phyloP scores from a whole-genome alignment of 73 alveolate genomes.

The Tetrahymena malaccensis region DNA sequence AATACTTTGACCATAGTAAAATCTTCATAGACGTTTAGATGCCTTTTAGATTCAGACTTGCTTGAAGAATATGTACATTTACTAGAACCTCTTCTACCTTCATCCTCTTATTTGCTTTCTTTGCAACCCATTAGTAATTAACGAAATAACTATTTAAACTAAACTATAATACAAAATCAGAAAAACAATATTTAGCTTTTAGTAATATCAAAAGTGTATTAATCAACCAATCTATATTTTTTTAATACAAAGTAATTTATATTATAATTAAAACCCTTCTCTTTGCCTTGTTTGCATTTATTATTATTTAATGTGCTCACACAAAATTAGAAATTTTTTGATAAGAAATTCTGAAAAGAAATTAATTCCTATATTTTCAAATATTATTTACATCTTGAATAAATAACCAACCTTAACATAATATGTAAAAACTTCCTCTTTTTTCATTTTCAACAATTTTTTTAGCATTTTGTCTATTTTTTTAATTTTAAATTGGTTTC shows the following conservation, averaged over 20 bases:
- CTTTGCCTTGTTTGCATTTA: not conserved
- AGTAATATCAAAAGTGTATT: not conserved
- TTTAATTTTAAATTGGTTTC: no score
- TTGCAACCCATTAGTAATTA: not conserved
- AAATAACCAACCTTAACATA: no score
- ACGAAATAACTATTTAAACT: no score
- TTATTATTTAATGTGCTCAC: not conserved
- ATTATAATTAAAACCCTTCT: not conserved
- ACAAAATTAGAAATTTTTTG: not conserved
- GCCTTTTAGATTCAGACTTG: not conserved
- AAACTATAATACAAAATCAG: not conserved
- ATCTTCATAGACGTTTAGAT: not conserved
- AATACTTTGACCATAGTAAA: not conserved
- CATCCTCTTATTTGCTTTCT: not conserved
- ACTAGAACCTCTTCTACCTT: not conserved
- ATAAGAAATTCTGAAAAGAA: not conserved
- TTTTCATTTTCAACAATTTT: not conserved
- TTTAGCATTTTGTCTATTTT: not conserved
- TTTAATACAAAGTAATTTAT: no score
- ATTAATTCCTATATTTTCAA: no score
- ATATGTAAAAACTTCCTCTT: not conserved
- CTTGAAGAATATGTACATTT: not conserved
- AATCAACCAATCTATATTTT: not conserved
- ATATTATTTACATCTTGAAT: no score
- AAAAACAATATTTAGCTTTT: not conserved